These are phyloP conservation scores for Setaria viridis DNA, from an alignment of 202 grass and related monocot species.

Conservation along the genomic window DNA sequence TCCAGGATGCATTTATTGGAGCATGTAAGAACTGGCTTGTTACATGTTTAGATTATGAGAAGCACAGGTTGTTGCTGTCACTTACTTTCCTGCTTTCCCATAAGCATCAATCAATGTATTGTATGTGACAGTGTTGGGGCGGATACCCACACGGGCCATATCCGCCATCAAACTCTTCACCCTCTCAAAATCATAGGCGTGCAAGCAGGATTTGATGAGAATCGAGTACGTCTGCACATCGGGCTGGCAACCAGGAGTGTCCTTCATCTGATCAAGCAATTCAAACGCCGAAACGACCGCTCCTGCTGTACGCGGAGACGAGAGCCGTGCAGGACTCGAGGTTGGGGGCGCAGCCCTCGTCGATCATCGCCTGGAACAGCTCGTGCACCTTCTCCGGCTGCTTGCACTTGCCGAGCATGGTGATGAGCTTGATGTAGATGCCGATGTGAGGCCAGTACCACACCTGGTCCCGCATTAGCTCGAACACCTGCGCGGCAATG, in stretches of 20 bases:
- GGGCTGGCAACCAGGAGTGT: slow-evolving; percentile 64
- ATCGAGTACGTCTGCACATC: slow-evolving; percentile 95
- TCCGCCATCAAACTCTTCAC: slow-evolving; percentile 70
- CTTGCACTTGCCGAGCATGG: slow-evolving; percentile 96
- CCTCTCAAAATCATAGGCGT: slow-evolving; percentile 84
- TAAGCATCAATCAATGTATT: slow-evolving; percentile 93
- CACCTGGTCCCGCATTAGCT: slow-evolving; percentile 86
- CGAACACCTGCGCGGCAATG: slow-evolving; percentile 74
- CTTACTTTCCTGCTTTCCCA: slow-evolving; percentile 91
- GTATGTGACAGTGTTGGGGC: slow-evolving; percentile 82
- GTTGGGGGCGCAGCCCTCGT: slow-evolving; percentile 83
- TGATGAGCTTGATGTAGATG: slow-evolving; percentile 95
- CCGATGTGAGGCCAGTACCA: slow-evolving; percentile 88
- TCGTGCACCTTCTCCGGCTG: slow-evolving; percentile 80
- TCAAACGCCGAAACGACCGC: slow-evolving; percentile 70
- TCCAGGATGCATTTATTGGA: not conserved
- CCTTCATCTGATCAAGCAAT: slow-evolving; percentile 88
- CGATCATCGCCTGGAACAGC: slow-evolving; percentile 88
- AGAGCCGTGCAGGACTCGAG: slow-evolving; percentile 84
- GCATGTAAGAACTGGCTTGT: not conserved
- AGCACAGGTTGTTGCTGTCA: not conserved
- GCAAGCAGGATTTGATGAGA: slow-evolving; percentile 90
- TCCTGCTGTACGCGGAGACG: slow-evolving; percentile 91
- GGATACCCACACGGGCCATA: slow-evolving; percentile 58
- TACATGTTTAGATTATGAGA: not conserved